Percentiles rank a stretch among this genome's conserved stretches.
Evolutionary conservation across 805 yeast genomes (phyloP).

Genomic region (Kuraishia capsulata): DNA sequence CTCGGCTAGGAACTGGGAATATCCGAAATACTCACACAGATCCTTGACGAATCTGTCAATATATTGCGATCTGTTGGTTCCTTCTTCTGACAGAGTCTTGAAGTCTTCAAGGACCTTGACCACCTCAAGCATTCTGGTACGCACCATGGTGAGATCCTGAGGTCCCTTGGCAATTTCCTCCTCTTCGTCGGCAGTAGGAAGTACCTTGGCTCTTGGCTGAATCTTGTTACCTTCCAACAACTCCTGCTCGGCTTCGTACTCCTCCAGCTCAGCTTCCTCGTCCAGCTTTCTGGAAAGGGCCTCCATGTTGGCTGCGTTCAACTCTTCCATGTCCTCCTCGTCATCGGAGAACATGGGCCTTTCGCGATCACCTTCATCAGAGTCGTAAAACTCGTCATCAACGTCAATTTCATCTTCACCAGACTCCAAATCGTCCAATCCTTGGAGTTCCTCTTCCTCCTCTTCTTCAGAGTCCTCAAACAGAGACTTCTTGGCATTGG

Average conservation of each 20-base stretch:
- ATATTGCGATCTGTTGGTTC: slow-evolving; percentile 79
- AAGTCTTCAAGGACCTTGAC: slow-evolving; percentile 91
- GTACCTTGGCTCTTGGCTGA: slow-evolving; percentile 69
- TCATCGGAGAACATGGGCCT: slow-evolving; percentile 81
- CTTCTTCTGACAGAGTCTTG: slow-evolving; percentile 73
- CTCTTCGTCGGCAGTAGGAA: slow-evolving; percentile 66
- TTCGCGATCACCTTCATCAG: slow-evolving; percentile 52
- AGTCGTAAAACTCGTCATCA: slow-evolving; percentile 43
- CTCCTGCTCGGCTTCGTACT: slow-evolving; percentile 52
- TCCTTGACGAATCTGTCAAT: slow-evolving; percentile 71
- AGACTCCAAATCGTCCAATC: slow-evolving; percentile 20
- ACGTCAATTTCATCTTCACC: slow-evolving; percentile 22
- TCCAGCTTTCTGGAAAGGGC: slow-evolving; percentile 62
- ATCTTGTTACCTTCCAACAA: slow-evolving; percentile 45
- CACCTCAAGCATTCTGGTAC: slow-evolving; percentile 93
- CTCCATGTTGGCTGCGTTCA: slow-evolving; percentile 81
- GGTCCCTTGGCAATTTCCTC: slow-evolving; percentile 47
- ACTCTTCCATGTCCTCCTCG: slow-evolving; percentile 57
- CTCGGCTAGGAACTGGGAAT: slow-evolving; percentile 85
- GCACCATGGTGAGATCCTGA: slow-evolving; percentile 68
- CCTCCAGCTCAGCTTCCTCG: slow-evolving; percentile 47
- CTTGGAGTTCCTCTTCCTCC: slow-evolving; percentile 18
- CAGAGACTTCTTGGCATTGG: slow-evolving; percentile 62
- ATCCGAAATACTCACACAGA: slow-evolving; percentile 90
- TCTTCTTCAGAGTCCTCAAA: slow-evolving; percentile 70